Base-by-base conservation (phyloP, 2,329 filamentous ascomycete genomes). In the Claviceps cyperi region DNA sequence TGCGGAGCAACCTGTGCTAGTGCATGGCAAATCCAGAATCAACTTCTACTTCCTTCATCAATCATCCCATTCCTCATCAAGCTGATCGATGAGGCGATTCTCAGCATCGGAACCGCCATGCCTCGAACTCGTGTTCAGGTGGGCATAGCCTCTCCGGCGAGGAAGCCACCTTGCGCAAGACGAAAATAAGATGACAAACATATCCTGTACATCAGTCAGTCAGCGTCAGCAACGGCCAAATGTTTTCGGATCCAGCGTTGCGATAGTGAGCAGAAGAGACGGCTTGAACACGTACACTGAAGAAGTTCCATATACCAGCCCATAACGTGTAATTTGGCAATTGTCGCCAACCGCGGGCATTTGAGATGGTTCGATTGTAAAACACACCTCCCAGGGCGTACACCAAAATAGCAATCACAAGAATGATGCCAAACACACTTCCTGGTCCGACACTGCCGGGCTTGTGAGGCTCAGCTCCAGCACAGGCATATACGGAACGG, bases 1-100 rank as follows among this genome's bases (percentile, higher is more conserved):
- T 4, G 28, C 3, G 4, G 28, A 11, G 28, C 28, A 32, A 32
- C 3, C 28, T 13, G 4, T 9, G n/a, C n/a, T n/a, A n/a, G n/a
- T n/a, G 17, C 39, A 40, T 21, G 17, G 17, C 39, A 21, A 13
- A 40, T 21, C 17, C 17, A 19, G 13, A 19, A 21, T 40, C 17
- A 19, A 21, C 11, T 5, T 19, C 15, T 5, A 19, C 17, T 21
- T 21, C 11, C 8, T 47, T 9, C 4, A 9, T 49, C 60, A 82
- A 55, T 95, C 90, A 58, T 96, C 90, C 91, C 91, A 97, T 64
- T 96, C 90, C 65, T 97, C 91, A 60, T 97, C 92, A 52, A 96
- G 73, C 66, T 96, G 88, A 65, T 97, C 91, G 64, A 98, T 97
- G 58, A 97, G 69, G 55, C 89, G 74, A 66, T 97, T 96, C 68